Evolutionary conservation across 78 protist genomes (phyloP), one percentile per base, ranked within the genome.

Genomic region (Neovahlkampfia damariscottae): DNA sequence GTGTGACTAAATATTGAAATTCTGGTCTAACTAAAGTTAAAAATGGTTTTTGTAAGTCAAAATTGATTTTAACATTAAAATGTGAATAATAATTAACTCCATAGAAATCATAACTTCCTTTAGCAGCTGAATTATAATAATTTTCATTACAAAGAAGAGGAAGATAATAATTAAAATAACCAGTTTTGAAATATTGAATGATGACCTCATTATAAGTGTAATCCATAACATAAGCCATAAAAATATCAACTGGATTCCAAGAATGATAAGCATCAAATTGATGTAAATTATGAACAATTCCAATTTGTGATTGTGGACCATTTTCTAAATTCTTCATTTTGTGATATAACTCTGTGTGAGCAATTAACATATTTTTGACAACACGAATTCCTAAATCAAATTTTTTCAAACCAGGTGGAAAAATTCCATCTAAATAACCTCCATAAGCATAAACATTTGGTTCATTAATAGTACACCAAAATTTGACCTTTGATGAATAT

Each of bases 381-480:
- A 71, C 79, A 28, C 2, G n/a, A 8, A 8, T 8, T 8, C 0
- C 4, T 31, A 3, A 0, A 10, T 5, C 0, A 32, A 19, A 30
- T 0, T 70, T 0, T 30, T 70, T 5, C 8, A 4, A 2, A 8
- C 59, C 76, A 9, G 79, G 79, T 2, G 79, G 79, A 70, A 40
- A 67, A 8, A 7, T 28, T n/a, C 76, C 79, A 0, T 59, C 3
- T 0, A 30, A 5, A 8, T 3, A 75, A 27, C 79, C 79, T 27
- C 41, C 2, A 38, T 32, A 28, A 29, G 5, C 38, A 29, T 73
- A 72, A 8, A 67, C 80, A 8, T 76, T 28, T 31, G 74, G 74
- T 40, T 76, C 80, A 41, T 76, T 76, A 72, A 69, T 8, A 5
- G 80, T 76, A 72, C 80, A 76, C 80, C 80, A 76, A 31, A 3